Conservation (phyloP, 306 rosid genomes). For the Chamaecrista fasciculata region DNA sequence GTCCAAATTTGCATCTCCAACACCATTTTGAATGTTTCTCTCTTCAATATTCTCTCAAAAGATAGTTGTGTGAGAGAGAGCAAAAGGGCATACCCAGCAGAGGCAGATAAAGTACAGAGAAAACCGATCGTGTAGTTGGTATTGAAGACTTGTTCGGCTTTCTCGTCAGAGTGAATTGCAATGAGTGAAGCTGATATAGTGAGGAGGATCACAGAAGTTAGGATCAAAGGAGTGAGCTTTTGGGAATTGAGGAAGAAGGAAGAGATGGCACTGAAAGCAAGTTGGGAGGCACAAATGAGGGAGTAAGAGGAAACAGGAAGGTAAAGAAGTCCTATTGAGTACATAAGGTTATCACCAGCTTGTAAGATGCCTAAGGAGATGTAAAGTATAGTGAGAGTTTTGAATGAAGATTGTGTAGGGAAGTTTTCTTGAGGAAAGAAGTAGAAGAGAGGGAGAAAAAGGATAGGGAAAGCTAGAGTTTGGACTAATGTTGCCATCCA, state of each 20-base stretch:
- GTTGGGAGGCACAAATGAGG: conserved; percentile 64
- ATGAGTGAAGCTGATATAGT: conserved; percentile 57
- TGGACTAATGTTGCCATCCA: conserved; percentile 77
- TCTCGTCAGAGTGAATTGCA: conserved; percentile 53
- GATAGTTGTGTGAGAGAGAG: conserved; percentile 64
- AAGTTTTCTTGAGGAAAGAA: conserved; percentile 33
- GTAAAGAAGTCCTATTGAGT: conserved; percentile 57
- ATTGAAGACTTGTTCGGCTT: conserved; percentile 34
- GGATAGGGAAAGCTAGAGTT: conserved; percentile 64
- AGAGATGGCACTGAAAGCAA: conserved; percentile 70
- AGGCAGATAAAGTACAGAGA: conserved; percentile 51
- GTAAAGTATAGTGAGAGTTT: conserved; percentile 40
- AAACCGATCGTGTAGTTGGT: conserved; percentile 43
- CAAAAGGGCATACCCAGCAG: conserved; percentile 60
- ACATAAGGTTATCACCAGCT: conserved; percentile 56
- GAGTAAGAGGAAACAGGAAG: conserved; percentile 78
- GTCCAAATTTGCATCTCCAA: conserved; percentile 71
- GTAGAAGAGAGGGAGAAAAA: conserved; percentile 46
- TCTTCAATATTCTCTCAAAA: conserved; percentile 58
- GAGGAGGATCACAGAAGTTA: conserved; percentile 59
- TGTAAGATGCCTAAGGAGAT: conserved; percentile 48
- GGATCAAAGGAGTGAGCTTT: conserved; percentile 51
- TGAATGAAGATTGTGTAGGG: conserved; percentile 28
- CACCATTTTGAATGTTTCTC: conserved; percentile 61
- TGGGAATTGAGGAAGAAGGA: conserved; percentile 66